These are phyloP conservation scores for Stagonosporopsis vannaccii DNA, from an alignment of 2,329 filamentous ascomycete genomes.

Conservation along the genomic window DNA sequence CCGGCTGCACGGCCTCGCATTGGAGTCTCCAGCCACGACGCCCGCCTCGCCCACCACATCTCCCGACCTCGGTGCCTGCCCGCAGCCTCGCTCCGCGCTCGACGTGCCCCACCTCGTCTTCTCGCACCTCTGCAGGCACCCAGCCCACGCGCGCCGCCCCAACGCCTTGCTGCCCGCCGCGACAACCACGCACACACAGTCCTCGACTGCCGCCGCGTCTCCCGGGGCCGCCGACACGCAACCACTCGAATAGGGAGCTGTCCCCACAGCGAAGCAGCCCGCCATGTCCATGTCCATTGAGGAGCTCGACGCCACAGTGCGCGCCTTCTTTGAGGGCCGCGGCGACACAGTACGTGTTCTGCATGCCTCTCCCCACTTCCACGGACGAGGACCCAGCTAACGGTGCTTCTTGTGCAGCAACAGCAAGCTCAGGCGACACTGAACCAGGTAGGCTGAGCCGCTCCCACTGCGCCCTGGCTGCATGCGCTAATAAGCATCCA, in stretches of 20 bases:
- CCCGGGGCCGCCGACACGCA: slow-evolving; percentile 28
- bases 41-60: slow-evolving; percentile 8
- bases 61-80: slow-evolving; percentile 32
- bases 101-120: slow-evolving; percentile 46
- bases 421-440: slow-evolving; percentile 92
- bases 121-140: slow-evolving; percentile 38
- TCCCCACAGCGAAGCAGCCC: slow-evolving; percentile 42
- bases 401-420: slow-evolving; percentile 68
- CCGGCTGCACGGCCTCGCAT: slow-evolving; percentile 29
- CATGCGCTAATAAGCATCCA: slow-evolving; percentile 52
- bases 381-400: slow-evolving; percentile 48
- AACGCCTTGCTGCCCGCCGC: slow-evolving; percentile 20
- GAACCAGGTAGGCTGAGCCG: slow-evolving; percentile 75
- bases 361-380: background rate
- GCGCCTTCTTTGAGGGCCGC: slow-evolving; percentile 95
- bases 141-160: slow-evolving; percentile 29
- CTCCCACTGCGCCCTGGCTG: slow-evolving; percentile 11
- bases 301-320: slow-evolving; percentile 96
- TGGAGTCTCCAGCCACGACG: slow-evolving; percentile 13
- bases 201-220: slow-evolving; percentile 23
- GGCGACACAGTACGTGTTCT: slow-evolving; percentile 78
- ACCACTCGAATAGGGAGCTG: slow-evolving; percentile 44
- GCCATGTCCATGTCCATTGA: slow-evolving; percentile 76
- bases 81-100: slow-evolving; percentile 31
- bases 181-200: slow-evolving; percentile 8